These are phyloP conservation scores for Kalmusia sp. DNA, from an alignment of 2,329 filamentous ascomycete genomes.

Conservation along the genomic window DNA sequence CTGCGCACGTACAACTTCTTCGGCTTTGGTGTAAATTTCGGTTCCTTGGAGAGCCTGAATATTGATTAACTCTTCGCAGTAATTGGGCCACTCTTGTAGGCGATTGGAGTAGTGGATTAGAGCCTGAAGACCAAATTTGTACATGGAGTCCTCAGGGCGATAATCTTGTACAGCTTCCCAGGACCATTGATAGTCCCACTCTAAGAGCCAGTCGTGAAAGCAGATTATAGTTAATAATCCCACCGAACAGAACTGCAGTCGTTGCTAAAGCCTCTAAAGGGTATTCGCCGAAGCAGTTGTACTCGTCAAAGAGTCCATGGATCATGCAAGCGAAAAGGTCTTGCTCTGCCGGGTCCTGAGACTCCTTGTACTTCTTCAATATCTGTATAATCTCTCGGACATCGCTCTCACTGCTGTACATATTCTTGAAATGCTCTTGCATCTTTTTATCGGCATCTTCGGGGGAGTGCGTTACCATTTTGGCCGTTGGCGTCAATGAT, in stretches of 20 bases:
- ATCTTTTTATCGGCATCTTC: constrained; percentile 84
- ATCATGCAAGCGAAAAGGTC: constrained; percentile 99
- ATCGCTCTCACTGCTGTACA: constrained; percentile 92
- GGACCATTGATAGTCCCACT: constrained; percentile 94
- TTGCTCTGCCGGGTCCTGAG: constrained; percentile 82
- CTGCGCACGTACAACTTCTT: constrained; percentile 77
- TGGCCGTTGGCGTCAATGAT: constrained; percentile 86
- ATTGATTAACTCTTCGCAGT: constrained; percentile 83
- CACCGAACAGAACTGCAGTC: constrained; percentile 94
- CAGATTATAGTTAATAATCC: constrained; percentile 92
- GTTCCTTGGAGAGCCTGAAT: constrained; percentile 84
- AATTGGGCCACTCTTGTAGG: constrained; percentile 92
- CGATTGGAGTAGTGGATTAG: constrained; percentile 85
- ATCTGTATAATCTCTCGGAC: constrained; percentile 85
- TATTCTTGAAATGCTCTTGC: constrained; percentile 97
- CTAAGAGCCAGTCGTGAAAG: constrained; percentile 90
- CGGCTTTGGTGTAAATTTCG: constrained; percentile 81
- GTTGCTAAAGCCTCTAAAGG: constrained; percentile 95
- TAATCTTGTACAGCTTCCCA: constrained; percentile 95
- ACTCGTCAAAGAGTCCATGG: constrained; percentile 96
- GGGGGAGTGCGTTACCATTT: constrained; percentile 80
- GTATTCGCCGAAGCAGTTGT: constrained; percentile 93
- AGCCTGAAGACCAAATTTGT: constrained; percentile 96
- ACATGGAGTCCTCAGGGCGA: constrained; percentile 85
- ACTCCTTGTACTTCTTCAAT: constrained; percentile 86